phyloP scores from a whole-genome alignment of 805 yeast genomes.

The Ogataea paraovalis region DNA sequence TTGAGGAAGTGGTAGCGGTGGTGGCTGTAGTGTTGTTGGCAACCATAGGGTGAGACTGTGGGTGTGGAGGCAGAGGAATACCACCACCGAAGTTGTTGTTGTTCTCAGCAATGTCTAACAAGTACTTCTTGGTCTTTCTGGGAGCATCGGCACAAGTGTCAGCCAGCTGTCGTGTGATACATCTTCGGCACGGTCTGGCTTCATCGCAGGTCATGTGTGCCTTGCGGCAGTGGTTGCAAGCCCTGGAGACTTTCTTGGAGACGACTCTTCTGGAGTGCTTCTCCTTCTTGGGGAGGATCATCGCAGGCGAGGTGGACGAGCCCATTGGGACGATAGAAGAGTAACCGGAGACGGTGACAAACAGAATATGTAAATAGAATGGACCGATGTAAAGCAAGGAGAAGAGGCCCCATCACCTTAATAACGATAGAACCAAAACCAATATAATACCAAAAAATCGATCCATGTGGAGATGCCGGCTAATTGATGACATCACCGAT shows the following conservation, averaged over 20 bases:
- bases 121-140: conserved; percentile 77
- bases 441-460: no score
- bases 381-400: no score
- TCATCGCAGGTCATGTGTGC: conserved; percentile 92
- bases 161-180: conserved; percentile 64
- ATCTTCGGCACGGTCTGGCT: conserved; percentile 59
- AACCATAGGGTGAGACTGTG: background rate
- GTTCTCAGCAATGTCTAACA: conserved; percentile 36
- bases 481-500: no score
- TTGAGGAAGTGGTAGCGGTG: background rate
- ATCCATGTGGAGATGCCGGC: no score
- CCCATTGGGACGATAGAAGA: background rate
- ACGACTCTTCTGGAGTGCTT: conserved; percentile 32
- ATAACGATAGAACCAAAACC: no score
- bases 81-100: background rate
- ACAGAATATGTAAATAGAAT: no score
- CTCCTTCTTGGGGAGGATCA: background rate
- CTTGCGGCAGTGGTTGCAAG: conserved; percentile 86
- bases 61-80: background rate
- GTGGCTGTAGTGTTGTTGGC: background rate
- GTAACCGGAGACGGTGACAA: background rate
- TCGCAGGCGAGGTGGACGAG: background rate
- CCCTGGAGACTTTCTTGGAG: conserved; percentile 68
- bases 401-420: background rate
- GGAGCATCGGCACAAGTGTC: conserved; percentile 85